Evolutionary conservation across 768 basidiomycete species (phyloP), one percentile per base, ranked within the genome.

Genomic region (Tricholoma sp.): DNA sequence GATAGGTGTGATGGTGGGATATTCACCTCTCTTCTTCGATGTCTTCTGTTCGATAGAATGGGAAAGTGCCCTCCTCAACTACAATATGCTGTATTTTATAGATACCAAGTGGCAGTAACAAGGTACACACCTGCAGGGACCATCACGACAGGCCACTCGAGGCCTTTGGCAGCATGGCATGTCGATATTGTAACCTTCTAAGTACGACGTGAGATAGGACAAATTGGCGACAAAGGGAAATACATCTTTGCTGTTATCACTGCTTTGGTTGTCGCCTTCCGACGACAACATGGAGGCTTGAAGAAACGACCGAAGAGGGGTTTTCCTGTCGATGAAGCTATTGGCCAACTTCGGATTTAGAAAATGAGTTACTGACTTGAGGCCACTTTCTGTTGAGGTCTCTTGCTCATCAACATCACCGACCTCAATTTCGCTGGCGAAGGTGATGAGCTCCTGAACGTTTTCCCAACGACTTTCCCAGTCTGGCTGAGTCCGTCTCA

Each of bases 71-170:
- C 29, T 80, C 66, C 64, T 92, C 91, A 3, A 85, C 89, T 89
- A 55, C 18, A 50, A 54, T 41, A 54, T n/a, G 20, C 44, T 34
- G 58, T 29, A 52, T 15, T 15, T 39, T 31, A 37, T 56, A 52
- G 62, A 37, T 51, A 47, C 17, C 20, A 37, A 6, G 31, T 12
- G 15, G 13, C 17, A 29, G 31, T 20, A 36, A 49, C 7, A 45
- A 34, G 15, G 42, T 33, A 12, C 36, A 58, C 64, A 86, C 86
- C 84, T 12, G 86, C 82, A 20, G 88, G 88, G 17, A 91, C 74
- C 59, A 94, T 85, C 0, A 94, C 91, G 1, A 94, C 88, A 1
- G 93, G 91, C 91, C 92, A 96, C 69, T 96, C 93, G 7, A 94
- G 73, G 0, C 93, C 92, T 68, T 96, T 96, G 0, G 92, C 91